phyloP scores from a whole-genome alignment of 805 yeast species.

The Dipodascus albidus region DNA sequence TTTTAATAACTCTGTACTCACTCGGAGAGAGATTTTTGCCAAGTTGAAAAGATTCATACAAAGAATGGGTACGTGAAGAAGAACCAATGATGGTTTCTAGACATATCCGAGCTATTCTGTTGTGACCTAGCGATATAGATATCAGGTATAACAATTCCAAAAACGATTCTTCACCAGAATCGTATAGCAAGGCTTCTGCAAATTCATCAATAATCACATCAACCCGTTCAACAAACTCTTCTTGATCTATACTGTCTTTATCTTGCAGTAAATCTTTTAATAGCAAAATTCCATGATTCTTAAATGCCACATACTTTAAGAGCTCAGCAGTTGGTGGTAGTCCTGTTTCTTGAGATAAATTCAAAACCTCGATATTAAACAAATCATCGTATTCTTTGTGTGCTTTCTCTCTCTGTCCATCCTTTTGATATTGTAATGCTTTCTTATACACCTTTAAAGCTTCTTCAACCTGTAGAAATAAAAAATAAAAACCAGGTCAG shows the following conservation, averaged over 20 bases:
- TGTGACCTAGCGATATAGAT: conserved; percentile 12
- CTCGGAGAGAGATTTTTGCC: not conserved
- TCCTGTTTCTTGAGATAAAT: conserved; percentile 20
- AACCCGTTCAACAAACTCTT: conserved; percentile 24
- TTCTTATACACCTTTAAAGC: conserved; percentile 64
- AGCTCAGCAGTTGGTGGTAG: conserved; percentile 61
- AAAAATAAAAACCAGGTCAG: not conserved
- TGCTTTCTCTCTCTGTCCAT: conserved; percentile 37
- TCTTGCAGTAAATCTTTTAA: conserved; percentile 30
- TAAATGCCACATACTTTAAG: conserved; percentile 62
- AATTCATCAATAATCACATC: conserved; percentile 47
- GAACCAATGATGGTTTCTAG: conserved; percentile 15
- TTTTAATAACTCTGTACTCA: conserved; percentile 1
- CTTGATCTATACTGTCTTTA: conserved; percentile 8
- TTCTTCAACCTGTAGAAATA: conserved; percentile 43
- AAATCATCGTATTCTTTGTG: conserved; percentile 45
- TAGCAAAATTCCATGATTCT: conserved; percentile 72
- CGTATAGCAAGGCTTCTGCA: conserved; percentile 38
- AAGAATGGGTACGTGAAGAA: conserved; percentile 7
- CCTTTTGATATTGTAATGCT: conserved; percentile 55
- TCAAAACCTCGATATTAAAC: conserved; percentile 58
- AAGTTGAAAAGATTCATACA: conserved; percentile 3
- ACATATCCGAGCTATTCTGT: conserved; percentile 14
- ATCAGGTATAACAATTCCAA: conserved; percentile 12
- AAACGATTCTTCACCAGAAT: conserved; percentile 15